These are phyloP conservation scores for Dactylonectria macrodidyma DNA, from an alignment of 2,329 filamentous ascomycete genomes.

Conservation along the genomic window DNA sequence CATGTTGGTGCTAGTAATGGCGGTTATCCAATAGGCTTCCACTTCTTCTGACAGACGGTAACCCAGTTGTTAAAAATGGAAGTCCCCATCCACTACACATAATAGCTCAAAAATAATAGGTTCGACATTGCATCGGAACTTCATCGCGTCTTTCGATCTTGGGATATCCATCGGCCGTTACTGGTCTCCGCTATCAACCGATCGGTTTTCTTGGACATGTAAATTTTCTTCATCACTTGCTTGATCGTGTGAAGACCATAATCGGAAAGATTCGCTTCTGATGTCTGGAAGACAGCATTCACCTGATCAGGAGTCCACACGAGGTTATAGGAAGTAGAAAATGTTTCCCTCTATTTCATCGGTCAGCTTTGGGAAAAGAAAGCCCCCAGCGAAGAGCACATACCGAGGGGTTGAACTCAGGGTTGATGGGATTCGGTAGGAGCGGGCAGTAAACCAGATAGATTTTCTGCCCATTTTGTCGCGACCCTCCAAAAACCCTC, in stretches of 20 bases:
- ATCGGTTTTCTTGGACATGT: constrained; percentile 27
- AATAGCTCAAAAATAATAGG: too few relatives aligned
- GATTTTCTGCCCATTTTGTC: constrained; percentile 21
- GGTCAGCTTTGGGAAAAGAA: not conserved
- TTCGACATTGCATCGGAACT: too few relatives aligned
- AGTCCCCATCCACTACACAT: too few relatives aligned
- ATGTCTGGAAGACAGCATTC: constrained; percentile 20
- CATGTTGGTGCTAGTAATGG: too few relatives aligned
- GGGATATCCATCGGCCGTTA: not conserved
- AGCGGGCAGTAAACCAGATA: constrained; percentile 42
- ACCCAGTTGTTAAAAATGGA: too few relatives aligned
- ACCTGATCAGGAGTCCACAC: constrained; percentile 43
- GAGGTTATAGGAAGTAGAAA: constrained; percentile 44
- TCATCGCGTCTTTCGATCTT: too few relatives aligned
- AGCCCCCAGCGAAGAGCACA: not conserved
- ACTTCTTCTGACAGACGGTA: too few relatives aligned
- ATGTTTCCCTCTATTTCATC: constrained; percentile 29
- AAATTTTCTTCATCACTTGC: constrained; percentile 32
- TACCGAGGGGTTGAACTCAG: constrained; percentile 35
- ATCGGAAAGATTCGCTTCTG: constrained; percentile 28
- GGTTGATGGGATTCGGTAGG: constrained; percentile 29
- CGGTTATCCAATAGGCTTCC: too few relatives aligned
- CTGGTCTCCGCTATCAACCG: not conserved
- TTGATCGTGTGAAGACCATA: constrained; percentile 37
- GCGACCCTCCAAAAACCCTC: constrained; percentile 32